phyloP scores from a whole-genome alignment of 2,329 filamentous ascomycete species.

The Pyricularia sp. region DNA sequence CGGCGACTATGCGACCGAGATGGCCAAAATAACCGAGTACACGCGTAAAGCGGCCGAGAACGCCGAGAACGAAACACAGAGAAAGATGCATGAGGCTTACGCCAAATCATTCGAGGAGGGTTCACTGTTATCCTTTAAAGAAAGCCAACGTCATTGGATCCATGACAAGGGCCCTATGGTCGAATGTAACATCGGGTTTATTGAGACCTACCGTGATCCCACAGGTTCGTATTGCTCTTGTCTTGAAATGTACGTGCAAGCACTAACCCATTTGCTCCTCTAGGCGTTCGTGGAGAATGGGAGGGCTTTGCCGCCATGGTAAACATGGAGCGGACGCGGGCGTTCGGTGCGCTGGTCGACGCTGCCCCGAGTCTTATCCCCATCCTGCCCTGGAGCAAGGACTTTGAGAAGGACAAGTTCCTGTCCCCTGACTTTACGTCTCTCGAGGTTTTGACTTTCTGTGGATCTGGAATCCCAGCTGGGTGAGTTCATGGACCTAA shows the following conservation, averaged over 20 bases:
- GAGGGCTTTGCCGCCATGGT: constrained; percentile 75
- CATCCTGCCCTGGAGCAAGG: constrained; percentile 72
- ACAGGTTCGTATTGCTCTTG: too few species aligned
- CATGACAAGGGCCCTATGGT: constrained; percentile 69
- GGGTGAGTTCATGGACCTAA: constrained; percentile 20
- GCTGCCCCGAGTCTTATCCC: constrained; percentile 75
- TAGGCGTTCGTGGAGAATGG: constrained; percentile 71
- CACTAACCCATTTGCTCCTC: constrained; percentile 21
- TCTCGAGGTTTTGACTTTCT: constrained; percentile 79
- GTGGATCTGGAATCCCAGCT: constrained; percentile 52
- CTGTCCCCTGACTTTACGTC: constrained; percentile 91
- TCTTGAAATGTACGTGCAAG: too few species aligned
- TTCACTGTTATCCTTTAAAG: constrained; percentile 65
- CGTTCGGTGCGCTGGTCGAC: constrained; percentile 74
- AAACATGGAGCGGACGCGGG: constrained; percentile 79
- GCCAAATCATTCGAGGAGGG: constrained; percentile 62
- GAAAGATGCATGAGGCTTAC: constrained; percentile 61
- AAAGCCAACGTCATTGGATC: constrained; percentile 71
- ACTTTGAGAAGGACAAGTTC: constrained; percentile 96
- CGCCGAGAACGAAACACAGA: constrained; percentile 60
- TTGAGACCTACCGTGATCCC: constrained; percentile 72
- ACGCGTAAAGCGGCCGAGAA: constrained; percentile 56
- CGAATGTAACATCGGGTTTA: constrained; percentile 71
- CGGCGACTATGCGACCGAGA: constrained; percentile 60
- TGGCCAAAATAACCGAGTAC: constrained; percentile 54